Percentiles rank a stretch among this genome's conserved stretches.
Evolutionary conservation across 257 asterid species (phyloP).

Genomic region (Solanum peruvianum): DNA sequence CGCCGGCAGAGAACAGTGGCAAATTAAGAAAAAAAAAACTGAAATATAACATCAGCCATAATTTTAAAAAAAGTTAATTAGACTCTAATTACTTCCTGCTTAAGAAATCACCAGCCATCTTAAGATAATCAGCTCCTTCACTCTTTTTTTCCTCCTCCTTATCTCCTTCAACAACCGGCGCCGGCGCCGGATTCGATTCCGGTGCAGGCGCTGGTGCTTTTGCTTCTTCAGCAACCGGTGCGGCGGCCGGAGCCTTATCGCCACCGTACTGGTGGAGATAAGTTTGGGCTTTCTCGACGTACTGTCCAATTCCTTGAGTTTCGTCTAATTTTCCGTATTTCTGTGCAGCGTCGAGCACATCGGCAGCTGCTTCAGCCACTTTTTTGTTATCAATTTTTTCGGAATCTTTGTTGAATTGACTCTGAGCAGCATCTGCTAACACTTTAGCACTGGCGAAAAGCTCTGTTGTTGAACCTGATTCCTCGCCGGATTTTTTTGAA

Average conservation of each 20-base stretch:
- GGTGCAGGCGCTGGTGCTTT: background rate
- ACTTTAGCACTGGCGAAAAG: slow-evolving; percentile 29
- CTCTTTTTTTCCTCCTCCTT: background rate
- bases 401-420: slow-evolving; percentile 23
- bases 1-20: background rate
- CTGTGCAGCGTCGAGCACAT: slow-evolving; percentile 27
- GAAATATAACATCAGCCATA: background rate
- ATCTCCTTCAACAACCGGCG: background rate
- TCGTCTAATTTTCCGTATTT: slow-evolving; percentile 39
- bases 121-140: slow-evolving; percentile 4
- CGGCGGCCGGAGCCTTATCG: background rate
- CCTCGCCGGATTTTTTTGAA: slow-evolving; percentile 4
- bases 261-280: slow-evolving; percentile 33
- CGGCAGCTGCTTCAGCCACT: slow-evolving; percentile 40
- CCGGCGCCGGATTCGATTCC: background rate
- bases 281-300: slow-evolving; percentile 46
- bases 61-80: background rate
- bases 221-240: background rate
- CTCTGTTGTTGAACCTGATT: slow-evolving; percentile 12
- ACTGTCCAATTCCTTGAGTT: slow-evolving; percentile 37
- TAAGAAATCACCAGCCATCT: slow-evolving; percentile 19
- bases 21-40: background rate
- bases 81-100: background rate
- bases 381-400: slow-evolving; percentile 18
- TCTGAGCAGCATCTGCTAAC: slow-evolving; percentile 41